phyloP scores from a whole-genome alignment of 2,329 filamentous ascomycete genomes.

The Trichoderma lentiforme region DNA sequence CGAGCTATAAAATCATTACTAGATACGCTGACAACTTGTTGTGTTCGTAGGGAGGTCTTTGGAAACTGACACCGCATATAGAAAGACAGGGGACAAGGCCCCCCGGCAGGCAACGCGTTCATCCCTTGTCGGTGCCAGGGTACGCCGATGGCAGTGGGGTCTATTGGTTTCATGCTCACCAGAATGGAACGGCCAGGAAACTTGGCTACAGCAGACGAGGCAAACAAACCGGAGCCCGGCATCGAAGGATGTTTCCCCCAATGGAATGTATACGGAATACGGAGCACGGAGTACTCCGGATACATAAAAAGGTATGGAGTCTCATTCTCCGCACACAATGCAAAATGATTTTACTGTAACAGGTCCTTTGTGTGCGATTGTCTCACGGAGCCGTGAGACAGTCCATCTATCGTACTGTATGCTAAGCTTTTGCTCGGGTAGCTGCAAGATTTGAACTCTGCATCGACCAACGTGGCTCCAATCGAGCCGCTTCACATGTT shows the following conservation, averaged over 20 bases:
- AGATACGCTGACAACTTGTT: background rate
- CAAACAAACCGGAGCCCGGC: background rate
- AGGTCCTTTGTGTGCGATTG: background rate
- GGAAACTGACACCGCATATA: background rate
- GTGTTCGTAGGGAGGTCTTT: background rate
- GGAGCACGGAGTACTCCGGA: slow-evolving; percentile 5
- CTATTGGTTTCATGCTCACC: slow-evolving; percentile 13
- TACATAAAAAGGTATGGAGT: background rate
- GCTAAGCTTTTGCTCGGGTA: background rate
- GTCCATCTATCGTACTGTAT: background rate
- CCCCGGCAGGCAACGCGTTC: background rate
- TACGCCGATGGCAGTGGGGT: background rate
- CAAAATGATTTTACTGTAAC: background rate
- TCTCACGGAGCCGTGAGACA: background rate
- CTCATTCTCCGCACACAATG: slow-evolving; percentile 1
- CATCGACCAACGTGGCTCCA: slow-evolving; percentile 5
- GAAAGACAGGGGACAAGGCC: background rate
- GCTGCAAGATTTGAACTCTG: background rate
- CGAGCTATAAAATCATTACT: background rate
- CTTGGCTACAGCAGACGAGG: background rate
- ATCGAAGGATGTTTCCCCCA: background rate
- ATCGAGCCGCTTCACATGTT: background rate
- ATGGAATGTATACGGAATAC: background rate
- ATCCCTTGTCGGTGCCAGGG: background rate
- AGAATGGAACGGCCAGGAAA: background rate